These are phyloP conservation scores for Truncatella angustata DNA, from an alignment of 2,329 filamentous ascomycete genomes.

Conservation along the genomic window DNA sequence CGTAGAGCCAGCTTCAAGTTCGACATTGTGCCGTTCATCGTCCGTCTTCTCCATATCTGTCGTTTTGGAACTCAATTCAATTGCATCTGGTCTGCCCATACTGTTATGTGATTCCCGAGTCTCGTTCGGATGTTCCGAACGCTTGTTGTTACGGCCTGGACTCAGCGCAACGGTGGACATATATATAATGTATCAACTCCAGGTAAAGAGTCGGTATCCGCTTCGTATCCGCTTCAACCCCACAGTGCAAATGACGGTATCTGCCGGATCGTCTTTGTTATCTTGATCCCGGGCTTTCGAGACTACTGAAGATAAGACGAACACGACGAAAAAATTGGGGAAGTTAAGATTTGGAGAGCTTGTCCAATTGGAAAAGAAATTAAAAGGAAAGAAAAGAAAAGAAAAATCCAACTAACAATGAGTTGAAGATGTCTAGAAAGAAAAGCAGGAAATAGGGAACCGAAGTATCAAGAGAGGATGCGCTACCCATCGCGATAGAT, in stretches of 20 bases:
- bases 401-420: neutral
- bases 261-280: conserved; percentile 3
- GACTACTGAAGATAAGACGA: conserved; percentile 1
- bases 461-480: neutral
- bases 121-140: neutral
- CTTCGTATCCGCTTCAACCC: neutral
- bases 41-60: neutral
- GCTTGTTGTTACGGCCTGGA: neutral
- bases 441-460: neutral
- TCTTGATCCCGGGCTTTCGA: neutral
- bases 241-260: neutral
- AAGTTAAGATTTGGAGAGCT: too few relatives aligned
- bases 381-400: neutral
- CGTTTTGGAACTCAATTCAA: neutral
- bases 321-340: neutral
- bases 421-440: neutral
- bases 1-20: neutral
- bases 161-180: neutral
- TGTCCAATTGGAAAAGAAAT: neutral
- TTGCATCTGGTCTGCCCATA: neutral
- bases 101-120: neutral
- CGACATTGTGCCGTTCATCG: neutral
- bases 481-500: neutral
- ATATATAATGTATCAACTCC: neutral
- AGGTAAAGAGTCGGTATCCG: too few relatives aligned